Conservation (phyloP, 23 red algal species). For the Gracilariopsis chorda region DNA sequence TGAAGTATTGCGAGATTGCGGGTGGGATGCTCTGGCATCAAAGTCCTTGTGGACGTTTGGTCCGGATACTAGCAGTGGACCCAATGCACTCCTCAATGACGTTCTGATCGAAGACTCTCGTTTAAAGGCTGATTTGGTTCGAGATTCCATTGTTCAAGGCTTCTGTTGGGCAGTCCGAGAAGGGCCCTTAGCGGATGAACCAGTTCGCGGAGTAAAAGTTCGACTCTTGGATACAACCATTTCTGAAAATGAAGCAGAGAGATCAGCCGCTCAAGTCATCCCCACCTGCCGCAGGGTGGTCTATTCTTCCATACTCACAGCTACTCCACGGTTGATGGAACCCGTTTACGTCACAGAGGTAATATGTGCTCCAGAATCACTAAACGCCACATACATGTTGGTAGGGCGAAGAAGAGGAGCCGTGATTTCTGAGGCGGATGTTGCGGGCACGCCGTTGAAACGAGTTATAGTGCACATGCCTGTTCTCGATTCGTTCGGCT, state of each 20-base stretch:
- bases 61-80: conserved; percentile 50
- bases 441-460: conserved; percentile 63
- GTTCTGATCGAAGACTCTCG: conserved; percentile 66
- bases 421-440: conserved; percentile 40
- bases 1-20: conserved; percentile 38
- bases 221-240: conserved; percentile 72
- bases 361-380: conserved; percentile 43
- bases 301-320: conserved; percentile 82
- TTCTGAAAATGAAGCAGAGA: conserved; percentile 13
- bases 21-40: conserved; percentile 89
- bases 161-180: conserved; percentile 90
- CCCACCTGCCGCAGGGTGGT: conserved; percentile 74
- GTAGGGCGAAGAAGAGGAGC: conserved; percentile 73
- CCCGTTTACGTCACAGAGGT: conserved; percentile 71
- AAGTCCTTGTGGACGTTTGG: conserved; percentile 88
- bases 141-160: conserved; percentile 83
- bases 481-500: conserved; percentile 83
- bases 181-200: conserved; percentile 85
- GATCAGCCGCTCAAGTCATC: conserved; percentile 84
- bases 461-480: conserved; percentile 69
- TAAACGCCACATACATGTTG: conserved; percentile 51
- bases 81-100: conserved; percentile 84
- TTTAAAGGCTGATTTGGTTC: conserved; percentile 48
- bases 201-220: conserved; percentile 83
- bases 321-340: conserved; percentile 81